These are phyloP conservation scores for Fusarium scirpi DNA, from an alignment of 2,329 filamentous ascomycete species.

Conservation along the genomic window DNA sequence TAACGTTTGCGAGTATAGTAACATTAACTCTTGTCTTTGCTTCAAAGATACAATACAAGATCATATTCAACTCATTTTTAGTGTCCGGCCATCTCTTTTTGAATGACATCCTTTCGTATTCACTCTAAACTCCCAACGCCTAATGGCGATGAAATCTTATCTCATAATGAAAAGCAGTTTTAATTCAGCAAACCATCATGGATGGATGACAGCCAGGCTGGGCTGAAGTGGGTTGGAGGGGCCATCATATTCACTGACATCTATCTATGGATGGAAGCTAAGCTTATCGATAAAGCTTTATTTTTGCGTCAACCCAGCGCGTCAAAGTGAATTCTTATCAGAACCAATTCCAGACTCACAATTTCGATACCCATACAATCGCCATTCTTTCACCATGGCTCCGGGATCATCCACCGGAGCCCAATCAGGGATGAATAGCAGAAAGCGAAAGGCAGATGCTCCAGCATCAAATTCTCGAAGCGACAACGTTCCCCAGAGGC, in stretches of 20 bases:
- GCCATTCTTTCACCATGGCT: conserved; percentile 44
- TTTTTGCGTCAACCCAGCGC: conserved; percentile 30
- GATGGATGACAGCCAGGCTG: neutral
- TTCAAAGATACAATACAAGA: neutral
- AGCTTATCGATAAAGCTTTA: conserved; percentile 49
- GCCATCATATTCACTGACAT: neutral
- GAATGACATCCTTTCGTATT: no score
- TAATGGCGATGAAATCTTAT: neutral
- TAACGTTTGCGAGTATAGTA: neutral
- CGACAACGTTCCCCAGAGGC: conserved; percentile 54
- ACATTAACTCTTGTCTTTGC: neutral
- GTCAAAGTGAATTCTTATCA: conserved; percentile 4
- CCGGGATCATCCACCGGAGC: conserved; percentile 43
- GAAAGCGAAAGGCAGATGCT: conserved; percentile 46
- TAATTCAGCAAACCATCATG: neutral
- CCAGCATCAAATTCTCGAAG: conserved; percentile 39
- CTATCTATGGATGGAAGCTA: neutral
- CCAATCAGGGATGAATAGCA: conserved; percentile 43
- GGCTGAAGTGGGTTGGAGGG: conserved; percentile 7
- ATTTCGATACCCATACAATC: neutral
- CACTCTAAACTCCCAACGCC: neutral
- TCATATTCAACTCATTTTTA: neutral
- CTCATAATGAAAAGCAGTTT: neutral
- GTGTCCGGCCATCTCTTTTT: neutral
- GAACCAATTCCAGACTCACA: conserved; percentile 6